Conservation (phyloP, 352 stramenopile genomes). For the Pythium graminicola region DNA sequence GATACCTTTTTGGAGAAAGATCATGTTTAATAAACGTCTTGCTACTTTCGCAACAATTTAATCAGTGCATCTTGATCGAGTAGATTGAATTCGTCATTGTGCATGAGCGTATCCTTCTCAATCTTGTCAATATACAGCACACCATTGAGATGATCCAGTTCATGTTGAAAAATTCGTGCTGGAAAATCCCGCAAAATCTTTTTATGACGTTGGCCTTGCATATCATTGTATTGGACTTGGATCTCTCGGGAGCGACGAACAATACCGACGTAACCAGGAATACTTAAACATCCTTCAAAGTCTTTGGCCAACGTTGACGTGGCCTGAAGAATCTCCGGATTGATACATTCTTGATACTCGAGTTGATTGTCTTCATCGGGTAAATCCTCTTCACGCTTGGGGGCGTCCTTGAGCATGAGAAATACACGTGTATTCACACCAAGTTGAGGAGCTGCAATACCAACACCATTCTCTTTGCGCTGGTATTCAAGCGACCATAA, state of each 20-base stretch:
- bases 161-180: slow-evolving; percentile 81
- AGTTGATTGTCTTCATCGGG: slow-evolving; percentile 25
- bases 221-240: slow-evolving; percentile 54
- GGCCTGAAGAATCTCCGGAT: slow-evolving; percentile 57
- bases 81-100: slow-evolving; percentile 74
- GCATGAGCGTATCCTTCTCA: slow-evolving; percentile 60
- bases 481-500: slow-evolving; percentile 11
- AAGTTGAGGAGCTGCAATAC: slow-evolving; percentile 70
- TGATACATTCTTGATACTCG: slow-evolving; percentile 73
- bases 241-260: slow-evolving; percentile 57
- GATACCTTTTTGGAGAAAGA: slow-evolving; percentile 21
- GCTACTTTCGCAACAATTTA: slow-evolving; percentile 44
- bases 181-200: slow-evolving; percentile 65
- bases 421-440: slow-evolving; percentile 77
- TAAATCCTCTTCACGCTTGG: slow-evolving; percentile 46
- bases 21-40: slow-evolving; percentile 13
- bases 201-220: slow-evolving; percentile 39
- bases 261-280: slow-evolving; percentile 74
- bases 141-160: slow-evolving; percentile 73
- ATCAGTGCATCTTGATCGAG: slow-evolving; percentile 56
- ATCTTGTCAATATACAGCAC: slow-evolving; percentile 73
- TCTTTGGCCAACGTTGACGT: slow-evolving; percentile 53
- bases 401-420: slow-evolving; percentile 70
- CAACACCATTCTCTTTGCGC: slow-evolving; percentile 60
- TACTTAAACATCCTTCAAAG: slow-evolving; percentile 81